Evolutionary conservation across 1,284 basidiomycete species (phyloP).

Genomic region (Cutaneotrichosporon curvatum): DNA sequence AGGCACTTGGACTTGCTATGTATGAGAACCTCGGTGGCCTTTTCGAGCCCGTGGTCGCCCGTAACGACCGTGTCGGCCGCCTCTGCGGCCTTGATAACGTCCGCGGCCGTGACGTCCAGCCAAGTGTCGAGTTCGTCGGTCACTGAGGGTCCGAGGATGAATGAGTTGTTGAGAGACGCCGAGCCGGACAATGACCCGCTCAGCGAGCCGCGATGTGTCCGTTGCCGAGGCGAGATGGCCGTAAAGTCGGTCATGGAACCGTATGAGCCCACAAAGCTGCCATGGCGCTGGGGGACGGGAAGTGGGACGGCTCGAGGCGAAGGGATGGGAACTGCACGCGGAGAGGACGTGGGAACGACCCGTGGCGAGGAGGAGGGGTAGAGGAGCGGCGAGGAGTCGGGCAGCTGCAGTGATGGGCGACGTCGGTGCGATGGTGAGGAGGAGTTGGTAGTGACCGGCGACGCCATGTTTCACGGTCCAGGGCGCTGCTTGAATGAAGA

Average conservation of each 20-base stretch:
- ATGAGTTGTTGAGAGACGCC: constrained; percentile 10
- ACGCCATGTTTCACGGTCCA: too few species aligned
- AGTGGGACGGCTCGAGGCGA: constrained; percentile 19
- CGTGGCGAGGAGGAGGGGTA: background rate
- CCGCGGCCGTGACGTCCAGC: constrained; percentile 19
- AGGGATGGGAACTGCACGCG: constrained; percentile 11
- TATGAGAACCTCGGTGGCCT: constrained; percentile 35
- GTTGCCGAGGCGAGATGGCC: constrained; percentile 7
- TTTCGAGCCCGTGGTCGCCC: constrained; percentile 25
- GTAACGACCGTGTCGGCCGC: background rate
- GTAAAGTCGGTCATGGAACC: constrained; percentile 16
- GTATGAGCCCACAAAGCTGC: constrained; percentile 18
- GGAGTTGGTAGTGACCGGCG: too few species aligned
- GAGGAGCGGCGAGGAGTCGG: background rate
- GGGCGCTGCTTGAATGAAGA: too few species aligned
- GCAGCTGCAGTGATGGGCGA: constrained; percentile 15
- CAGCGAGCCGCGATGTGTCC: constrained; percentile 2
- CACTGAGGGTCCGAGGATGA: constrained; percentile 9
- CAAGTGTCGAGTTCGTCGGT: constrained; percentile 20
- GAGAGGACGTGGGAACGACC: constrained; percentile 4
- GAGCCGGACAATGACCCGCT: constrained; percentile 11
- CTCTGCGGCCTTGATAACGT: constrained; percentile 3
- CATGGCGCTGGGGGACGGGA: constrained; percentile 25
- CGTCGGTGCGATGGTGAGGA: constrained; percentile 3
- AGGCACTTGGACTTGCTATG: constrained; percentile 17